Conservation (phyloP, 768 basidiomycete genomes). For the Hericium coralloides region DNA sequence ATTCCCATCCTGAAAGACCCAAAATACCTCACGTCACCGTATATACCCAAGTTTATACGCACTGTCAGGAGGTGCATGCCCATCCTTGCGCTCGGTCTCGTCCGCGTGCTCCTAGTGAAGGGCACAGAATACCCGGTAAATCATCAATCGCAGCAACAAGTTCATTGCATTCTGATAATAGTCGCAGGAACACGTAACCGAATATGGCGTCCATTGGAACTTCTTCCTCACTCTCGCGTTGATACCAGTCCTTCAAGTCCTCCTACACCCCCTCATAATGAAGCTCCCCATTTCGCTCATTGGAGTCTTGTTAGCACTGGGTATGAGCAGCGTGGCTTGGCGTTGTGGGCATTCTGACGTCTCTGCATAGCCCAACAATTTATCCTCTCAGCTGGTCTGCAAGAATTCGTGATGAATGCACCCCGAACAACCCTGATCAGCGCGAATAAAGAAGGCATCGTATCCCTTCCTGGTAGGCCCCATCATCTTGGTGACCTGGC, state of each 20-base stretch:
- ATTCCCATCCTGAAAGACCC: slow-evolving; percentile 67
- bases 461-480: slow-evolving; percentile 59
- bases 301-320: slow-evolving; percentile 48
- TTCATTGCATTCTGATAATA: background rate
- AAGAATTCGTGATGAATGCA: slow-evolving; percentile 55
- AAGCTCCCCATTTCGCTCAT: slow-evolving; percentile 50
- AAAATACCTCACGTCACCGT: slow-evolving; percentile 36
- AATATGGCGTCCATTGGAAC: slow-evolving; percentile 98
- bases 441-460: slow-evolving; percentile 88
- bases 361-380: slow-evolving; percentile 60
- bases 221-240: slow-evolving; percentile 92
- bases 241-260: slow-evolving; percentile 62
- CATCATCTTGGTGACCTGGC: background rate
- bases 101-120: slow-evolving; percentile 82
- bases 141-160: background rate
- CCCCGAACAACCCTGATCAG: slow-evolving; percentile 57
- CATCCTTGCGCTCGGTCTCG: slow-evolving; percentile 60
- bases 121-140: slow-evolving; percentile 88
- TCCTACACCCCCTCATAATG: slow-evolving; percentile 58
- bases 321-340: slow-evolving; percentile 27
- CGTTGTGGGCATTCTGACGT: background rate
- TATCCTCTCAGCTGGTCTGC: slow-evolving; percentile 48
- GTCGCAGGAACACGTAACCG: slow-evolving; percentile 82
- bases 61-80: slow-evolving; percentile 56
- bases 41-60: slow-evolving; percentile 40